Percentiles rank a stretch among this genome's conserved stretches.
Evolutionary conservation across 192 early-diverging fungal species (phyloP).

Genomic region (Gonapodya prolifera): DNA sequence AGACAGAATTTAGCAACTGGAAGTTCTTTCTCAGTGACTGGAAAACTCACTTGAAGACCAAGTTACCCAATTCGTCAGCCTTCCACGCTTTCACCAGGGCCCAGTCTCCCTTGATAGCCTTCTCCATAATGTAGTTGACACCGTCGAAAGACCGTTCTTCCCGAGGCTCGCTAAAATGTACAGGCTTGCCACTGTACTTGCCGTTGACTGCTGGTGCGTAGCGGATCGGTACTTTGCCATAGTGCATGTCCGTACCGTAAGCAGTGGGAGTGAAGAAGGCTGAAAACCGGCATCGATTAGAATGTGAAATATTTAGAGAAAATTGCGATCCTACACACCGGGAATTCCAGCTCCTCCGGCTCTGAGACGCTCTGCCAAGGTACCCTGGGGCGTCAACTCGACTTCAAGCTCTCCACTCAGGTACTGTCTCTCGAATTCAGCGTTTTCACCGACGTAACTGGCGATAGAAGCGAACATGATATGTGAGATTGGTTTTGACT

Average conservation of each 20-base stretch:
- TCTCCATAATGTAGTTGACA: slow-evolving; percentile 62
- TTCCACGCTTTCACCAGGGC: slow-evolving; percentile 77
- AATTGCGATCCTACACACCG: too few relatives aligned
- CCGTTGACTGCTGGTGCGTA: slow-evolving; percentile 37
- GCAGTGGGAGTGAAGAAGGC: slow-evolving; percentile 51
- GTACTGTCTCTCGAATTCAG: slow-evolving; percentile 70
- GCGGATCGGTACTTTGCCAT: slow-evolving; percentile 62
- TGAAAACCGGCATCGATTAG: too few relatives aligned
- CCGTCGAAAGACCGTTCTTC: slow-evolving; percentile 54
- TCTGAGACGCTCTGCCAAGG: slow-evolving; percentile 62
- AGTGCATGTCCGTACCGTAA: slow-evolving; percentile 54
- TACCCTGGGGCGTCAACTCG: slow-evolving; percentile 60
- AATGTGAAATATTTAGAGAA: too few relatives aligned
- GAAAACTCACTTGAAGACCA: slow-evolving; percentile 49
- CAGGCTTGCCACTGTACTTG: slow-evolving; percentile 14
- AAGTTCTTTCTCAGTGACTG: too few relatives aligned
- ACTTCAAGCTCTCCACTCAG: slow-evolving; percentile 72
- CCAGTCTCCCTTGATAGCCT: slow-evolving; percentile 61
- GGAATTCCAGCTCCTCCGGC: slow-evolving; percentile 68
- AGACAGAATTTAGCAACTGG: too few relatives aligned
- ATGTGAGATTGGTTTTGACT: too few relatives aligned
- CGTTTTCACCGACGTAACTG: slow-evolving; percentile 68
- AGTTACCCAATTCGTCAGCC: slow-evolving; percentile 62
- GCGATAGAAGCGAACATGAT: too few relatives aligned
- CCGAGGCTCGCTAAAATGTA: slow-evolving; percentile 44